phyloP scores from a whole-genome alignment of 1,139 yeast genomes.

The Scheffersomyces cryptocercus region DNA sequence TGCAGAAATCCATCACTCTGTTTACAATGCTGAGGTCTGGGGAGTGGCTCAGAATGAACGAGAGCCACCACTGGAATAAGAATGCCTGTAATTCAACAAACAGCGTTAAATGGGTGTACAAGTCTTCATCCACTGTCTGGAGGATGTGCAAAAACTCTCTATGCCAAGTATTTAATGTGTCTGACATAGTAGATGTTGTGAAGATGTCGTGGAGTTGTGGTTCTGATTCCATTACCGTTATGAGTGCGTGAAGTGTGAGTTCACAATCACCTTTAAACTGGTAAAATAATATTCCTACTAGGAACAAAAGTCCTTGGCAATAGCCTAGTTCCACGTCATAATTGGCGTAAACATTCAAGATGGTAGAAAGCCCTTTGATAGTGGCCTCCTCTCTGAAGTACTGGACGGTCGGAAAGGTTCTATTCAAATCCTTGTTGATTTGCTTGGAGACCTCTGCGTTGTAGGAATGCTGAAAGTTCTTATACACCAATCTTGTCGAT shows the following conservation, averaged over 20 bases:
- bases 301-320: slow-evolving; percentile 69
- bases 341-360: slow-evolving; percentile 65
- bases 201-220: slow-evolving; percentile 58
- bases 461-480: slow-evolving; percentile 48
- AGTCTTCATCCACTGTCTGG: slow-evolving; percentile 38
- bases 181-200: slow-evolving; percentile 53
- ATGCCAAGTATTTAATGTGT: slow-evolving; percentile 56
- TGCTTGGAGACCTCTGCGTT: slow-evolving; percentile 47
- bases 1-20: slow-evolving; percentile 54
- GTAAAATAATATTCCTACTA: slow-evolving; percentile 63
- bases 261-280: slow-evolving; percentile 46
- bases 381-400: slow-evolving; percentile 52
- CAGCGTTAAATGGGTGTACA: slow-evolving; percentile 45
- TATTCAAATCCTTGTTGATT: slow-evolving; percentile 59
- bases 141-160: slow-evolving; percentile 53
- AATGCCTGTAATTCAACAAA: slow-evolving; percentile 48
- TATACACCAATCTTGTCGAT: slow-evolving; percentile 34
- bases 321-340: slow-evolving; percentile 72
- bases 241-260: slow-evolving; percentile 56
- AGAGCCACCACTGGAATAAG: slow-evolving; percentile 66
- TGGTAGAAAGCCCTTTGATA: slow-evolving; percentile 50
- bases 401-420: slow-evolving; percentile 62
- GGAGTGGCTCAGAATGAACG: slow-evolving; percentile 63
- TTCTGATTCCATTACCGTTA: slow-evolving; percentile 64
- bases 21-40: slow-evolving; percentile 53